Percentiles rank a stretch among this genome's conserved stretches.
Conservation (phyloP, 305 asterid genomes). For the Fraxinus angustifolia region DNA sequence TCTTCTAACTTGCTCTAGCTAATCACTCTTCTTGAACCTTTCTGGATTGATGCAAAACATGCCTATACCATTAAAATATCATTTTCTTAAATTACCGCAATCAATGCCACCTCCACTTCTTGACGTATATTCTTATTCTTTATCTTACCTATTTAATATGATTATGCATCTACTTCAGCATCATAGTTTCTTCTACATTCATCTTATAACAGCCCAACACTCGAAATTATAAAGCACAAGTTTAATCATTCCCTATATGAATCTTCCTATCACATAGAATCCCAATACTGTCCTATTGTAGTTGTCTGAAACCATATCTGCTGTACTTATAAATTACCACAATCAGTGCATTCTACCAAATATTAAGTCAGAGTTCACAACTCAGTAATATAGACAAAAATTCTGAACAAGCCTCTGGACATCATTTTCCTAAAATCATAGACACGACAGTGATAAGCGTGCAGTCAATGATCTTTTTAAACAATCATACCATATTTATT, state of each 20-base stretch:
- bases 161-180: background rate
- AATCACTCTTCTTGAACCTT: background rate
- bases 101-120: background rate
- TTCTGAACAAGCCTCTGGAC: background rate
- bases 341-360: background rate
- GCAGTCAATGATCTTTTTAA: background rate
- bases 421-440: background rate
- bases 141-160: background rate
- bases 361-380: background rate
- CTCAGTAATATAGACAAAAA: background rate
- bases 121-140: background rate
- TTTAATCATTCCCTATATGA: background rate
- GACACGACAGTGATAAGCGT: background rate
- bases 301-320: background rate
- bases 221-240: background rate
- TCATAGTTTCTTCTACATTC: background rate
- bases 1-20: background rate
- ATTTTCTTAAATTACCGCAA: background rate
- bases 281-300: background rate
- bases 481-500: background rate
- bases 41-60: background rate
- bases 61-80: background rate
- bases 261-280: background rate
- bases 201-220: background rate
- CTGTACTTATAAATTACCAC: background rate